A percentile compares a stretch with the other conserved stretches of the same genome.
phyloP scores from a whole-genome alignment of 1,284 basidiomycete species.

The Cryptococcus sp. region DNA sequence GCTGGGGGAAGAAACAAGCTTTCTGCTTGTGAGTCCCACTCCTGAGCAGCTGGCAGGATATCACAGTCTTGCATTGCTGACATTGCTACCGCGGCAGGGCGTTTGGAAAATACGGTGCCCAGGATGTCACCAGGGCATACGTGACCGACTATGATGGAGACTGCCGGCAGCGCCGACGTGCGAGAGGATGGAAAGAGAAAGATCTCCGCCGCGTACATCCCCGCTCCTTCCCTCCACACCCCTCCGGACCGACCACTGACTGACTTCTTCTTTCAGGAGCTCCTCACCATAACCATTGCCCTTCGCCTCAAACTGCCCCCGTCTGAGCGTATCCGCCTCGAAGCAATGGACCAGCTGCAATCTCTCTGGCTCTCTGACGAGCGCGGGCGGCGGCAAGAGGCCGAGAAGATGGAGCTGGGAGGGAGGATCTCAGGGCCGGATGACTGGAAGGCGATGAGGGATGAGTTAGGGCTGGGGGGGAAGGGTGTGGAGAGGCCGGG shows the following conservation, averaged over 20 bases:
- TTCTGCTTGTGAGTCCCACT: conserved; percentile 43
- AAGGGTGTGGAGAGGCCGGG: conserved; percentile 5
- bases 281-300: conserved; percentile 24
- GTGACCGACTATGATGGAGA: conserved; percentile 43
- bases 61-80: not conserved
- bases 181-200: conserved; percentile 36
- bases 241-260: not conserved
- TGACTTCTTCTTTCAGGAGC: conserved; percentile 16
- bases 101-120: conserved; percentile 48
- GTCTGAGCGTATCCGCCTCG: conserved; percentile 21
- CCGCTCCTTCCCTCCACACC: not conserved
- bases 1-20: conserved; percentile 54
- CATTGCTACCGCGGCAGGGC: conserved; percentile 28
- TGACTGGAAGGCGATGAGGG: conserved; percentile 50
- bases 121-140: conserved; percentile 52
- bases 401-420: conserved; percentile 31
- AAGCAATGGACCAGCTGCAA: conserved; percentile 42
- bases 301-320: conserved; percentile 12
- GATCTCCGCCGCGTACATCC: conserved; percentile 39
- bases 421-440: conserved; percentile 49
- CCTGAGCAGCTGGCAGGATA: not conserved
- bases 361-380: conserved; percentile 35
- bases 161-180: conserved; percentile 24
- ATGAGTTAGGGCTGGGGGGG: conserved; percentile 41
- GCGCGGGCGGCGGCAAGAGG: conserved; percentile 25